Evolutionary conservation across 352 stramenopile genomes (phyloP).

Genomic region (Phytopythium chamaehyphon): DNA sequence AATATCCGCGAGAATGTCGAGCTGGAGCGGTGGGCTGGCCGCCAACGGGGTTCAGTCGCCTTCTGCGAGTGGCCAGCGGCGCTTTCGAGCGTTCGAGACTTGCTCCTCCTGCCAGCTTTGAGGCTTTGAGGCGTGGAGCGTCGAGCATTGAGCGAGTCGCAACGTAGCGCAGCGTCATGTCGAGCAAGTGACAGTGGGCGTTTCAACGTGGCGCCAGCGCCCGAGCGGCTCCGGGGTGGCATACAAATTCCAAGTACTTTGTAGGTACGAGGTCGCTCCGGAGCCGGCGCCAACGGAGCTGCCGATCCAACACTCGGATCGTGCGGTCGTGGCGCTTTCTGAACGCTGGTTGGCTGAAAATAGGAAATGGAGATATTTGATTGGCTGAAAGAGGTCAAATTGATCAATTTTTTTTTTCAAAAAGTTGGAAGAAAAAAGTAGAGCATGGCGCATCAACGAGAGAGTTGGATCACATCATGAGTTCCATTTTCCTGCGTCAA

Average conservation of each 20-base stretch:
- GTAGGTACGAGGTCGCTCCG: neutral
- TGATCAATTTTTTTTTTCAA: too few species aligned
- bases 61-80: constrained; percentile 6
- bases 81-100: neutral
- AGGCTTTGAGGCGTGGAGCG: too few species aligned
- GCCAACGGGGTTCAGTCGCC: constrained; percentile 7
- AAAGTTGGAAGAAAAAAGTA: too few species aligned
- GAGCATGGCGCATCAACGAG: too few species aligned
- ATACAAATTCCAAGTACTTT: neutral
- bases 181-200: constrained; percentile 4
- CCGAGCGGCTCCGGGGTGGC: neutral
- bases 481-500: too few species aligned
- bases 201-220: constrained; percentile 1
- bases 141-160: neutral
- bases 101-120: neutral
- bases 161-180: neutral
- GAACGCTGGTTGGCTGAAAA: neutral
- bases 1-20: neutral
- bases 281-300: neutral
- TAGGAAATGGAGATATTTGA: neutral
- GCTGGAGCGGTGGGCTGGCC: too few species aligned
- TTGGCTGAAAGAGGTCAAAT: neutral
- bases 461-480: too few species aligned
- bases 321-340: neutral
- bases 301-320: constrained; percentile 3